Conservation (phyloP, 1,139 yeast species). For the Taiozyma onychis region DNA sequence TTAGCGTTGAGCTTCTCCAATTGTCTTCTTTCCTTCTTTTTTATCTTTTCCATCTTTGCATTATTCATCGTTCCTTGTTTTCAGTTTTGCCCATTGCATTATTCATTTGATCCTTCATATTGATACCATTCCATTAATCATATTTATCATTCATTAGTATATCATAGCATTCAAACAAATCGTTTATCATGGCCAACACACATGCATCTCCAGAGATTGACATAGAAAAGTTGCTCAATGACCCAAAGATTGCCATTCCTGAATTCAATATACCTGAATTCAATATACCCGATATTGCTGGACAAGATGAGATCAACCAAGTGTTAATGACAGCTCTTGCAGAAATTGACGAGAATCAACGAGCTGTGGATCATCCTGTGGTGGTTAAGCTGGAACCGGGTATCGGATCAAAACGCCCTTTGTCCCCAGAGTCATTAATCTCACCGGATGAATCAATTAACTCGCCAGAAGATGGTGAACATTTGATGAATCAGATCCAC, state of each 20-base stretch:
- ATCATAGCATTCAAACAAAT: background rate
- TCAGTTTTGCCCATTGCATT: background rate
- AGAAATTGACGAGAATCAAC: conserved; percentile 15
- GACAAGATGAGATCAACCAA: conserved; percentile 11
- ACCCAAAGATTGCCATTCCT: conserved; percentile 4
- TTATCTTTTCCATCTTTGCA: background rate
- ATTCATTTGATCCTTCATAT: background rate
- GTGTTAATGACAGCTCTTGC: conserved; percentile 16
- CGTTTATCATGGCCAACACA: background rate
- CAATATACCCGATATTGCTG: background rate
- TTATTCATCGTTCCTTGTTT: background rate
- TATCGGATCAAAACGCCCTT: conserved; percentile 7
- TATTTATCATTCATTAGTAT: background rate
- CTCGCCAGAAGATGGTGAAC: conserved; percentile 13
- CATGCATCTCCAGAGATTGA: conserved; percentile 8
- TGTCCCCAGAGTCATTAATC: conserved; percentile 20
- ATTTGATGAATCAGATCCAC: background rate
- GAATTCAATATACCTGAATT: conserved; percentile 3
- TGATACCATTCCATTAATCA: background rate
- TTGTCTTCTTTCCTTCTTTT: background rate
- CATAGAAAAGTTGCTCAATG: conserved; percentile 10
- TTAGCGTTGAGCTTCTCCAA: background rate
- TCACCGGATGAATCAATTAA: conserved; percentile 18
- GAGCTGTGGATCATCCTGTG: background rate
- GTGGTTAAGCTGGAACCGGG: background rate